Base-by-base conservation (phyloP, 805 yeast species). In the Hanseniaspora occidentalis region DNA sequence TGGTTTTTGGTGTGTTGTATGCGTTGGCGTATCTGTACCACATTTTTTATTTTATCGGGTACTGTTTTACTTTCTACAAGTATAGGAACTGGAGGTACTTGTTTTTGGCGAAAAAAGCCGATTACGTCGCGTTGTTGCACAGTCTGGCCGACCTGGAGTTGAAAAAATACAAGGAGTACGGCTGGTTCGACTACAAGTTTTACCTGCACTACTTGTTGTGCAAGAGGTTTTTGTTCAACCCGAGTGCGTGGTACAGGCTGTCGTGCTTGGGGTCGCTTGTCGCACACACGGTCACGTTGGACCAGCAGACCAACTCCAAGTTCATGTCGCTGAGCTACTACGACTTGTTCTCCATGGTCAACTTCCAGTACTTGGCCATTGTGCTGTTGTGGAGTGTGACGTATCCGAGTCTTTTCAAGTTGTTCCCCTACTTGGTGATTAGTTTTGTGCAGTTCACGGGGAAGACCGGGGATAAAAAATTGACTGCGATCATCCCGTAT, bases 331-430 rank as follows among this genome's bases (percentile, higher is more conserved):
- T 19, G 16, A 33, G 36, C 19, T 33, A 75, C 53, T 70, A 71
- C 42, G 73, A 77, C 4, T 62, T 86, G 54, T 53, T 84, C 41
- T 77, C 86, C 8, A 73, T 84, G 19, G 84, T 75, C 48, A 82
- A 83, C 55, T 81, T 81, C 65, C 95, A 84, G 58, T 74, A 72
- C 52, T 61, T 77, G 41, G 45, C 72, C 3, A 58, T 81, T 41
- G 71, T 77, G 1, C 21, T 55, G 3, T 60, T 75, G 16, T 82
- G 89, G 89, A 52, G 74, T 37, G 57, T 79, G 41, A 73, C 79
- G 31, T 74, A 82, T 60, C 67, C 70, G 45, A 77, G 86, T 1
- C 59, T 73, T 4, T 79, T 77, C 62, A 81, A 80, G 53, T 49
- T 82, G 35, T 44, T 76, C 13, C 89, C 92, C 19, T 77, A 65